Evolutionary conservation across 2,329 filamentous ascomycete species (phyloP), one percentile per base, ranked within the genome.

Genomic region (Fusarium decemcellulare): DNA sequence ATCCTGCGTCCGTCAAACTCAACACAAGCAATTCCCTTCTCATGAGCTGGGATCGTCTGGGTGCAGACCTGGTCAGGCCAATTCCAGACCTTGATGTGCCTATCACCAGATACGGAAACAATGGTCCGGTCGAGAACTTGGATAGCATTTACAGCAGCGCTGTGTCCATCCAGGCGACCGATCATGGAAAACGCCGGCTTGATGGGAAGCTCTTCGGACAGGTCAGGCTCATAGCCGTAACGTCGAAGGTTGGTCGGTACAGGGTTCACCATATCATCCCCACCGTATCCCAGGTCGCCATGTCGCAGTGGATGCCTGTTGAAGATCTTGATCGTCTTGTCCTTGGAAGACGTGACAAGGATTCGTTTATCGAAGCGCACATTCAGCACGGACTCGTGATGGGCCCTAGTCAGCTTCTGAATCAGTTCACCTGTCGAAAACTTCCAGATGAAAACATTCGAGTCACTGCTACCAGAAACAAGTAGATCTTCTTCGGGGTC

Each of bases 291-390:
- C 4, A 85, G 67, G 36, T 91, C 88, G 23, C 88, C 88, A 44
- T 86, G 83, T 34, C 83, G 82, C n/a, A 97, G 82, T 16, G 90
- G 85, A 16, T 84, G 86, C 6, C 96, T 90, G 78, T 95, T 98
- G 88, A 97, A 99, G 16, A 99, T 91, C 80, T 98, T 98, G 84
- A 99, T 97, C 1, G 92, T 92, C 79, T 95, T 97, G 80, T 99
- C 96, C 79, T 99, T 99, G 51, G 95, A 98, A 76, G 96, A 98
- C 1, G 96, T 99, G 12, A 98, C 94, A 5, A 99, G 86, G 67
- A 97, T 97, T 9, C 93, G 89, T 70, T 93, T 91, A 76, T 98
- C 95, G 72, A 98, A 99, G 65, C 93, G 90, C 60, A 99, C 90
- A 76, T 98, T 98, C 15, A 99, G 84, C 0, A 99, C 95, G 0